Evolutionary conservation across 352 stramenopile species (phyloP), one percentile per base, ranked within the genome.

Genomic region (Elongisporangium undulatum): DNA sequence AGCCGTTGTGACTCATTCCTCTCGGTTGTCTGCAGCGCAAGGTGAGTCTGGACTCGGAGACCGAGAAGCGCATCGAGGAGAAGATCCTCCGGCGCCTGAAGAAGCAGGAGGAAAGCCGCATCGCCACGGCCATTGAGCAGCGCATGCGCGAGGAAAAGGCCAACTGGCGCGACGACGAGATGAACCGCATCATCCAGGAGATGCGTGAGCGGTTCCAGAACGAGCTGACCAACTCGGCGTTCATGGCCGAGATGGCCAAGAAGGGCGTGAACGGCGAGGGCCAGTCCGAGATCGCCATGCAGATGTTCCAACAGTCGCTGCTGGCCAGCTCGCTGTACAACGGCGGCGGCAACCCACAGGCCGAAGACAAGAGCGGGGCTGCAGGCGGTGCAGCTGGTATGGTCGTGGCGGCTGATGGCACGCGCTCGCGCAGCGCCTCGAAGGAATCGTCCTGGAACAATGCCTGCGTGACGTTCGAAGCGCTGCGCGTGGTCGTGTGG

Each of bases 161-260:
- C n/a, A 91, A 85, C 54, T 95, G 85, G 85, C 80, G 79, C 41
- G 85, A 95, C 61, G 85, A 90, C 49, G 85, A 95, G 66, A 95
- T 95, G 85, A 95, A 95, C 69, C 84, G 84, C 53, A 95, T 95
- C 59, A 92, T 92, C 60, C 90, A 92, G 75, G 83, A 95, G 63
- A 92, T 95, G 82, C 80, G 85, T 38, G 84, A 92, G 60, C 82
- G 84, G 5, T 89, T 95, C 62, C 82, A 93, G 65, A 89, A 64
- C 41, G 85, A 95, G 70, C 86, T 93, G 74, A 80, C 78, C 39
- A 82, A 76, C 41, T 69, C 76, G 19, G 66, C 66, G 19, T 89
- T 93, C 59, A 83, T 87, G 59, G 72, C 75, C 22, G 62, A 74
- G 20, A 62, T 90, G 49, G 71, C 77, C 16, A 90, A 89, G 71